These are phyloP conservation scores for Phialophora verrucosa DNA, from an alignment of 2,329 filamentous ascomycete species.

Conservation along the genomic window DNA sequence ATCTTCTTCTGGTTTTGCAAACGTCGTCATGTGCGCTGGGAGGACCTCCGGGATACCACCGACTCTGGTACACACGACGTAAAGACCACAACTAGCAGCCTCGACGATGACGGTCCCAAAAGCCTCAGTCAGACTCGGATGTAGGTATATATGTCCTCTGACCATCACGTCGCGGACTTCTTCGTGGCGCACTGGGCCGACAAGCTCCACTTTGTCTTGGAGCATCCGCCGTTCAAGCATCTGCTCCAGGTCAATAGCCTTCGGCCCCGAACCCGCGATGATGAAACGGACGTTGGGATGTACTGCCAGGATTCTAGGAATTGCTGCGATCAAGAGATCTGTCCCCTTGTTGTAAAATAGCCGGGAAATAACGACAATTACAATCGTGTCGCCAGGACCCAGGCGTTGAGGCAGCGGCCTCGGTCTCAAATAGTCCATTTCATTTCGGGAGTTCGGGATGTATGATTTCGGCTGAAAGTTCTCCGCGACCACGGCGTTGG, in stretches of 20 bases:
- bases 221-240: slow-evolving; percentile 96
- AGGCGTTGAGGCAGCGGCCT: slow-evolving; percentile 68
- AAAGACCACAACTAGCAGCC: slow-evolving; percentile 91
- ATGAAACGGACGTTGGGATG: slow-evolving; percentile 96
- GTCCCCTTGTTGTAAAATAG: slow-evolving; percentile 99
- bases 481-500: slow-evolving; percentile 94
- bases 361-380: slow-evolving; percentile 94
- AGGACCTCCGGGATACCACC: slow-evolving; percentile 97
- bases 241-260: slow-evolving; percentile 96
- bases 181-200: slow-evolving; percentile 91
- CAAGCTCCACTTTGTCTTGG: slow-evolving; percentile 89
- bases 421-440: slow-evolving; percentile 40
- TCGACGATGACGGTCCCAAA: slow-evolving; percentile 99
- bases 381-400: slow-evolving; percentile 84
- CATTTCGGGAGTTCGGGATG: slow-evolving; percentile 51
- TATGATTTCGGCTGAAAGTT: slow-evolving; percentile 80
- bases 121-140: slow-evolving; percentile 92
- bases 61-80: slow-evolving; percentile 95
- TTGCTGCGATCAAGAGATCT: slow-evolving; percentile 93
- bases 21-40: slow-evolving; percentile 95
- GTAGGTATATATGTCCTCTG: slow-evolving; percentile 92
- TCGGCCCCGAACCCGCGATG: slow-evolving; percentile 92
- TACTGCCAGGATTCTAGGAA: slow-evolving; percentile 85
- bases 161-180: slow-evolving; percentile 98
- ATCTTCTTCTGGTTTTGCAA: slow-evolving; percentile 95